phyloP scores from a whole-genome alignment of 202 grass and related monocot species.

The Sporobolus alterniflorus region DNA sequence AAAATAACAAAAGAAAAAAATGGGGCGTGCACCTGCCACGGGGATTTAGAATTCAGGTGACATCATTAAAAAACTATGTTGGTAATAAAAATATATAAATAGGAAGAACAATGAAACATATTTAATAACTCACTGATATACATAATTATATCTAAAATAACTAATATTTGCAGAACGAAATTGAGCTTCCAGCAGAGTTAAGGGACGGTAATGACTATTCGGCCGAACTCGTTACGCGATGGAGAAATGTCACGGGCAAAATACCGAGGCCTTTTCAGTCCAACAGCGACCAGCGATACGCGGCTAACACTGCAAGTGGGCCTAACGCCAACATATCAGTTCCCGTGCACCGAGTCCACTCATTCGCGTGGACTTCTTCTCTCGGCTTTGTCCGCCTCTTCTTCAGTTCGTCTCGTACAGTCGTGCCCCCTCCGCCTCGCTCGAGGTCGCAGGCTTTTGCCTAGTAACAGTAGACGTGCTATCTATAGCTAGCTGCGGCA shows the following conservation, averaged over 20 bases:
- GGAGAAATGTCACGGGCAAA: conserved; percentile 44
- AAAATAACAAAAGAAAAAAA: too few species aligned
- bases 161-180: too few species aligned
- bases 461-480: conserved; percentile 36
- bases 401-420: not conserved
- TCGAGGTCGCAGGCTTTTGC: conserved; percentile 24
- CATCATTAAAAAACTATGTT: too few species aligned
- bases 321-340: not conserved
- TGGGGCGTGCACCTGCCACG: too few species aligned
- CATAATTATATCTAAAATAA: too few species aligned
- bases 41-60: too few species aligned
- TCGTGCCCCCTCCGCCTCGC: not conserved
- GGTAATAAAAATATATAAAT: too few species aligned
- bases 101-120: too few species aligned
- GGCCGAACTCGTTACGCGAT: not conserved
- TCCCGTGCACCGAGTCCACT: conserved; percentile 36
- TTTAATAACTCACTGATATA: too few species aligned
- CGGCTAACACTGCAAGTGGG: not conserved
- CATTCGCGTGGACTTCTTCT: not conserved
- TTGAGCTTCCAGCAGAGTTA: too few species aligned
- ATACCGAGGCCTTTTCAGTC: conserved; percentile 26
- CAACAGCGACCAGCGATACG: conserved; percentile 17
- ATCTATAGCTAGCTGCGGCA: conserved; percentile 25
- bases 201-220: too few species aligned
- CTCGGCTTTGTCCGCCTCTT: conserved; percentile 8